These are phyloP conservation scores for Singerocomus inundabilis DNA, from an alignment of 1,284 basidiomycete species.

Conservation along the genomic window DNA sequence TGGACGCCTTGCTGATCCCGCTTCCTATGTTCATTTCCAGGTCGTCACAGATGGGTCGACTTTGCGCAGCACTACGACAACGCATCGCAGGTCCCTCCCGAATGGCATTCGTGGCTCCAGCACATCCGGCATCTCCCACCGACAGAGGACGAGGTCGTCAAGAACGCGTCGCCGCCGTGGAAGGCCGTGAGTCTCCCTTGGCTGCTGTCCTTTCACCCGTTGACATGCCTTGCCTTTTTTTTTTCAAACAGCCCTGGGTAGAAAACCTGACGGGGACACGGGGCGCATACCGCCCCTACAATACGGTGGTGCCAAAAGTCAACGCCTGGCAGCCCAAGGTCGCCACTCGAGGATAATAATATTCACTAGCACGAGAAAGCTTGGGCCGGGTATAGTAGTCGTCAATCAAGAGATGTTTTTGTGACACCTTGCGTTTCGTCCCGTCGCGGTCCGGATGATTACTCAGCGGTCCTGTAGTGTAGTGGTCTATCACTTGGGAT, in stretches of 20 bases:
- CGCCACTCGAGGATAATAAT: conserved; percentile 45
- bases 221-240: no score
- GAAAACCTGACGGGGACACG: conserved; percentile 92
- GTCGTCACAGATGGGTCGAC: conserved; percentile 94
- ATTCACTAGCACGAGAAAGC: no score
- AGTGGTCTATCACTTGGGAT: conserved; percentile 32
- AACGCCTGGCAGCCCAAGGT: conserved; percentile 82
- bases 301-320: conserved; percentile 81
- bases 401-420: no score
- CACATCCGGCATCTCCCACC: conserved; percentile 87
- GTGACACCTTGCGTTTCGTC: no score
- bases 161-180: conserved; percentile 74
- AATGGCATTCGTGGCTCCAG: conserved; percentile 95
- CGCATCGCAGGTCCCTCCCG: conserved; percentile 86
- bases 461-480: conserved; percentile 26
- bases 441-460: no score
- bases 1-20: no score
- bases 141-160: conserved; percentile 68
- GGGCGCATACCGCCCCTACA: conserved; percentile 85
- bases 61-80: conserved; percentile 87
- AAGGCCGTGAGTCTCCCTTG: conserved; percentile 66
- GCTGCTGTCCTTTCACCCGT: neutral
- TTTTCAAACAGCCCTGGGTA: conserved; percentile 64
- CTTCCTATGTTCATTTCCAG: no score
- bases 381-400: no score